Conservation (phyloP, 257 asterid genomes). For the Nemophila menziesii region DNA sequence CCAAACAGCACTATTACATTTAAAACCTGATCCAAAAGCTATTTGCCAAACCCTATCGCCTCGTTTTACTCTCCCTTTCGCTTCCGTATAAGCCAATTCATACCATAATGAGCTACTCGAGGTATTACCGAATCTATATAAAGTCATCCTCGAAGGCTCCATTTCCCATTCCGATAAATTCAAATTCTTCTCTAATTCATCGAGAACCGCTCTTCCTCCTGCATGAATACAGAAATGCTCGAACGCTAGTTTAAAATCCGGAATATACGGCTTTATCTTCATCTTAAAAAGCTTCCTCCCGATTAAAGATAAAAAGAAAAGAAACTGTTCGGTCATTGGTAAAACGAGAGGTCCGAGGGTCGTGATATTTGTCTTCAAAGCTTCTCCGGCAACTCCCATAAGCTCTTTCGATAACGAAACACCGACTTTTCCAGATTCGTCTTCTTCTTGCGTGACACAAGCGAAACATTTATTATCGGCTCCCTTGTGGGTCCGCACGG, state of each 20-base stretch:
- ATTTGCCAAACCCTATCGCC: slow-evolving; percentile 37
- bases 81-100: slow-evolving; percentile 31
- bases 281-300: slow-evolving; percentile 27
- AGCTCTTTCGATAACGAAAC: slow-evolving; percentile 31
- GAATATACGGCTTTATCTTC: slow-evolving; percentile 30
- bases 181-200: slow-evolving; percentile 33
- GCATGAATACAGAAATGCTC: slow-evolving; percentile 41
- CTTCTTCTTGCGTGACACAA: slow-evolving; percentile 29
- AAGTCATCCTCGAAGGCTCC: slow-evolving; percentile 36
- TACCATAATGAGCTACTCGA: slow-evolving; percentile 37
- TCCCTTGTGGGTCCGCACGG: slow-evolving; percentile 30
- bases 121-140: slow-evolving; percentile 33
- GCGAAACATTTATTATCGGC: slow-evolving; percentile 30
- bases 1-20: slow-evolving; percentile 38
- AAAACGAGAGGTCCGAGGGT: slow-evolving; percentile 32
- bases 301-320: slow-evolving; percentile 23
- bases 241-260: slow-evolving; percentile 29
- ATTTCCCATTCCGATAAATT: slow-evolving; percentile 27
- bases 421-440: slow-evolving; percentile 19
- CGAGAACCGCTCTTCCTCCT: slow-evolving; percentile 35
- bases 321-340: slow-evolving; percentile 28
- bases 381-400: slow-evolving; percentile 41
- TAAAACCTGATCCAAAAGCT: slow-evolving; percentile 35
- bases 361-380: slow-evolving; percentile 28
- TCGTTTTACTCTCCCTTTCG: slow-evolving; percentile 28